Base-by-base conservation (phyloP, 306 rosid genomes). In the Medicago arabica region DNA sequence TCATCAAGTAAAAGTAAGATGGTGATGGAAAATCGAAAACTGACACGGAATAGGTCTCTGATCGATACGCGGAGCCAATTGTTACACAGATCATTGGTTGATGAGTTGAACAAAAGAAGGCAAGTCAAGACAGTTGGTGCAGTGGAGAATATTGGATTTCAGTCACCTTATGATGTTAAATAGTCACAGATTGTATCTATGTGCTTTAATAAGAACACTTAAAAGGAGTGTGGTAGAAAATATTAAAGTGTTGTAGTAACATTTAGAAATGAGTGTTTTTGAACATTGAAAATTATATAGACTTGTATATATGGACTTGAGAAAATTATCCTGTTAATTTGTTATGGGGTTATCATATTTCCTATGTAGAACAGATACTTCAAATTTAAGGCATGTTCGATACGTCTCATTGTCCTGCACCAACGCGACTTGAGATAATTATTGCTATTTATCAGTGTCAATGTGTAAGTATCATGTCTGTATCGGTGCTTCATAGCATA, bases 61-160 rank as follows among this genome's bases (percentile, higher is more conserved):
- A 87, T 91, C 15, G 97, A 93, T 78, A 41, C 87, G 9, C 79
- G 88, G 49, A 93, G 97, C 85, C 98, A 93, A 49, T 67, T 91
- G 72, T 78, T 91, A 1, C 97, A 89, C 76, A 71, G 90, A 65
- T 89, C 97, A 21, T 74, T 93, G 83, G 96, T 91, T 10, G 97
- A 93, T 75, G 98, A 93, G 81, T 86, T 91, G 71, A 63, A 79
- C 74, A 80, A 87, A 77, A 86, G 93, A 74, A 83, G 97, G 59
- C 39, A 89, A 76, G 91, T 85, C 69, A 93, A 88, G 44, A 93
- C 98, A 1, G 90, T 93, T 16, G 97, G 97, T 74, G 86, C 90
- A 3, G 93, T 94, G 54, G 93, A 94, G 76, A 81, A 86, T 74
- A 88, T 90, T 13, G 95, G 97, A n/a, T 94, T 88, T 83, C 96